phyloP scores from a whole-genome alignment of 108 stramenopile genomes.

The Aurantiochytrium sp. region DNA sequence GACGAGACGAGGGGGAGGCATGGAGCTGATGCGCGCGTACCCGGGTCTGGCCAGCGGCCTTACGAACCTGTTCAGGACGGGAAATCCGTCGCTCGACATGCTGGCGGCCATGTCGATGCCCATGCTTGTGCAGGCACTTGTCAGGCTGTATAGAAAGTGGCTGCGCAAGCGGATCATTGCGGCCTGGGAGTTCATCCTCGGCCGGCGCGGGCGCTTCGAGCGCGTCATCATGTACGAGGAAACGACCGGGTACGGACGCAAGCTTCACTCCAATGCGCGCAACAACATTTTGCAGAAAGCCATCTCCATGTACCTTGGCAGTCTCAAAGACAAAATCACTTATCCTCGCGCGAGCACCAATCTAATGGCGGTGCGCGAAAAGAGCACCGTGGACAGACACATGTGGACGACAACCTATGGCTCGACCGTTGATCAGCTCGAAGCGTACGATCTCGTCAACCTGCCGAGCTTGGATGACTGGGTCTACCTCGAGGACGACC shows the following conservation, averaged over 20 bases:
- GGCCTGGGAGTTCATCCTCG: neutral
- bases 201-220: neutral
- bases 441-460: conserved; percentile 8
- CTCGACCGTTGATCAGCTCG: conserved; percentile 29
- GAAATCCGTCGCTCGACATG: neutral
- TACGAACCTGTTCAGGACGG: neutral
- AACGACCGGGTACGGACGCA: neutral
- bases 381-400: conserved; percentile 8
- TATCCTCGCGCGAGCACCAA: conserved; percentile 17
- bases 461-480: neutral
- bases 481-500: conserved; percentile 14
- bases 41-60: neutral
- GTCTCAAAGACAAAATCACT: neutral
- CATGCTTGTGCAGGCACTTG: neutral
- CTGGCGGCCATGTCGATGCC: neutral
- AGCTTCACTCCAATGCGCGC: neutral
- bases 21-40: neutral
- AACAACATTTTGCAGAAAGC: conserved; percentile 48
- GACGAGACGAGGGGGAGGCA: neutral
- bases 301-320: conserved; percentile 21
- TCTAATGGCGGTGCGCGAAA: conserved; percentile 29
- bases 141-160: neutral
- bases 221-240: neutral
- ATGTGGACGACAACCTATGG: conserved; percentile 19
- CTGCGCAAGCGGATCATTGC: neutral